A percentile compares a stretch with the other conserved stretches of the same genome.
Evolutionary conservation across 768 basidiomycete species (phyloP).

Genomic region (Tremella yokohamensis): DNA sequence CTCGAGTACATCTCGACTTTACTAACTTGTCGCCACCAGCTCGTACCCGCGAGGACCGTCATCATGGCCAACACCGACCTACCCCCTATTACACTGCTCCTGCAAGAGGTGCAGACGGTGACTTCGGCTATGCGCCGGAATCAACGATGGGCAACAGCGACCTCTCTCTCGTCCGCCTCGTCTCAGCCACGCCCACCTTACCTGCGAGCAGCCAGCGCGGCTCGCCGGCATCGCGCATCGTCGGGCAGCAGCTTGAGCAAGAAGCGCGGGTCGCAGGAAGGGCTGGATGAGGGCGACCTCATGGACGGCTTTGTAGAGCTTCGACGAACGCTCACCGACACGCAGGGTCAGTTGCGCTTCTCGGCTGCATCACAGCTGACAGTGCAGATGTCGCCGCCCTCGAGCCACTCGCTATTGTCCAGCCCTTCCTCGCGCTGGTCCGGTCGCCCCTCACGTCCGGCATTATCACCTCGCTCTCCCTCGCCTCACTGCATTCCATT

Average conservation of each 20-base stretch:
- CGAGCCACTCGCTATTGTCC: slow-evolving; percentile 57
- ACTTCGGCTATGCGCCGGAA: slow-evolving; percentile 96
- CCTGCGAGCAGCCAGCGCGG: slow-evolving; percentile 15
- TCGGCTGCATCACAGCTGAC: not conserved
- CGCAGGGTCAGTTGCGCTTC: slow-evolving; percentile 56
- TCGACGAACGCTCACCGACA: slow-evolving; percentile 66
- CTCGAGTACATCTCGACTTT: too few species aligned
- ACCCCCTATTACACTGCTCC: slow-evolving; percentile 56
- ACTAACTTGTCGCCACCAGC: not conserved
- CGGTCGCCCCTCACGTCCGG: slow-evolving; percentile 92
- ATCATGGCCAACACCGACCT: slow-evolving; percentile 33
- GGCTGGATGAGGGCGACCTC: slow-evolving; percentile 72
- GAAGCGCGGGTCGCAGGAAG: slow-evolving; percentile 53
- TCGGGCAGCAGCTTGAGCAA: slow-evolving; percentile 34
- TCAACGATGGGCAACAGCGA: slow-evolving; percentile 80
- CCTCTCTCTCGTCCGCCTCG: slow-evolving; percentile 32
- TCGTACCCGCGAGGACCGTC: not conserved
- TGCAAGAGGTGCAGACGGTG: slow-evolving; percentile 85
- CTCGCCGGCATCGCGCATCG: slow-evolving; percentile 8
- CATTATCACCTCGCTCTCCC: slow-evolving; percentile 91
- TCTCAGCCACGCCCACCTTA: slow-evolving; percentile 31
- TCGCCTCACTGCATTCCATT: slow-evolving; percentile 82
- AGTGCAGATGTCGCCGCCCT: slow-evolving; percentile 36
- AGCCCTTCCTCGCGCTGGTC: slow-evolving; percentile 88
- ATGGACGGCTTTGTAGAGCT: slow-evolving; percentile 87